Conservation (phyloP, 176 grass and related monocot genomes). For the Miscanthus lutarioriparius region DNA sequence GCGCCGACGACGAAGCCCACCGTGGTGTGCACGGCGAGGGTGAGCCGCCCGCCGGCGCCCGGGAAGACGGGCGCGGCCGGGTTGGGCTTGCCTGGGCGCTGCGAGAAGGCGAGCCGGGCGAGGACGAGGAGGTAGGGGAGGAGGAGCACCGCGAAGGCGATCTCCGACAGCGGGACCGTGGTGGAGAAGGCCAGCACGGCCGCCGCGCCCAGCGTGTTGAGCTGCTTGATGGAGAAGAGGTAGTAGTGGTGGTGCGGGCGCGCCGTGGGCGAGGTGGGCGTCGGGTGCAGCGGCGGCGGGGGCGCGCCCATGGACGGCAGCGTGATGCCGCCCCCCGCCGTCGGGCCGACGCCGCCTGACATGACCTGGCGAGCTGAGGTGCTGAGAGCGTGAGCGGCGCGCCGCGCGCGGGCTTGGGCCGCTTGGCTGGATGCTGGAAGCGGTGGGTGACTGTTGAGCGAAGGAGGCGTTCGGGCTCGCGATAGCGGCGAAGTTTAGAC, state of each 20-base stretch:
- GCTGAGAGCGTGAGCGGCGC: not conserved
- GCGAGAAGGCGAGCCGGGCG: slow-evolving; percentile 49
- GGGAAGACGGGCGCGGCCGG: slow-evolving; percentile 41
- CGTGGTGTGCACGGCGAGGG: slow-evolving; percentile 48
- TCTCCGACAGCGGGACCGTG: slow-evolving; percentile 43
- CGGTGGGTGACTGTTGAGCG: not conserved
- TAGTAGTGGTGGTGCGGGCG: slow-evolving; percentile 51
- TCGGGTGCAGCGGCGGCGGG: slow-evolving; percentile 41
- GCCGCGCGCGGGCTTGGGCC: not conserved
- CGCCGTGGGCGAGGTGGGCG: slow-evolving; percentile 41
- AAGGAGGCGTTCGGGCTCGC: not conserved
- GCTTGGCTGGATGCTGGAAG: not conserved
- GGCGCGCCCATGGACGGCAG: slow-evolving; percentile 38
- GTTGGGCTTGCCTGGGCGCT: slow-evolving; percentile 25
- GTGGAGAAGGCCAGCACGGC: slow-evolving; percentile 54
- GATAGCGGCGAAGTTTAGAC: not conserved
- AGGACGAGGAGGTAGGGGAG: slow-evolving; percentile 53
- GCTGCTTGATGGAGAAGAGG: slow-evolving; percentile 72
- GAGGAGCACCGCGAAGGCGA: slow-evolving; percentile 49
- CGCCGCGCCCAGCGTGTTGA: slow-evolving; percentile 56
- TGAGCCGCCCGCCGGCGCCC: slow-evolving; percentile 20
- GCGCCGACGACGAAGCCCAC: slow-evolving; percentile 54
- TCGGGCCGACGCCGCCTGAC: slow-evolving; percentile 56
- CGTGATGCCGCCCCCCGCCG: slow-evolving; percentile 46
- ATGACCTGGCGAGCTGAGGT: not conserved